These are phyloP conservation scores for Jatropha curcas DNA, from an alignment of 345 rosid genomes.

Conservation along the genomic window DNA sequence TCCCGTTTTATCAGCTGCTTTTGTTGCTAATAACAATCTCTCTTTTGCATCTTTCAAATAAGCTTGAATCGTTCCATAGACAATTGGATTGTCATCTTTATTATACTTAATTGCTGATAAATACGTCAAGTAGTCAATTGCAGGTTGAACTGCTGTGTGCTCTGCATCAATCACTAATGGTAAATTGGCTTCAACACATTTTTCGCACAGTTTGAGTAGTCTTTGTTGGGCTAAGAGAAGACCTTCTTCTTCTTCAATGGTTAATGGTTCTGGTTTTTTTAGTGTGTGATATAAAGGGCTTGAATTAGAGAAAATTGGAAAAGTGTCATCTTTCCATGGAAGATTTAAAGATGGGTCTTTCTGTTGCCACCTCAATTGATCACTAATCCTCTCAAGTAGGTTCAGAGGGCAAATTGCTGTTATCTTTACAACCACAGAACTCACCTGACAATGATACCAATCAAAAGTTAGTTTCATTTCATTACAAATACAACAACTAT, in stretches of 20 bases:
- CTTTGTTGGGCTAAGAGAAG: slow-evolving; percentile 54
- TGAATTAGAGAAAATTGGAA: slow-evolving; percentile 66
- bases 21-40: slow-evolving; percentile 49
- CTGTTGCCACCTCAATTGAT: slow-evolving; percentile 80
- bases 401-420: slow-evolving; percentile 73
- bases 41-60: slow-evolving; percentile 81
- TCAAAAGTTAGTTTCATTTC: not conserved
- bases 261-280: slow-evolving; percentile 56
- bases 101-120: slow-evolving; percentile 54
- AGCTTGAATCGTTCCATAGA: slow-evolving; percentile 75
- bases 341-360: slow-evolving; percentile 53
- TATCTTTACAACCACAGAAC: slow-evolving; percentile 67
- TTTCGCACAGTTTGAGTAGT: slow-evolving; percentile 53
- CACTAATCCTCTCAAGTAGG: slow-evolving; percentile 67
- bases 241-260: slow-evolving; percentile 57
- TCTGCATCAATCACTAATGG: slow-evolving; percentile 74
- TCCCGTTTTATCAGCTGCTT: slow-evolving; percentile 56
- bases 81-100: slow-evolving; percentile 45
- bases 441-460: slow-evolving; percentile 64
- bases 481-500: too few species aligned
- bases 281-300: slow-evolving; percentile 79
- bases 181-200: slow-evolving; percentile 52
- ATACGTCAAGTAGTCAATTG: slow-evolving; percentile 80
- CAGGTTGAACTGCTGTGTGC: slow-evolving; percentile 75
- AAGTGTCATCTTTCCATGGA: slow-evolving; percentile 66